phyloP scores from a whole-genome alignment of 768 basidiomycete genomes.

The Boletus rex-veris region DNA sequence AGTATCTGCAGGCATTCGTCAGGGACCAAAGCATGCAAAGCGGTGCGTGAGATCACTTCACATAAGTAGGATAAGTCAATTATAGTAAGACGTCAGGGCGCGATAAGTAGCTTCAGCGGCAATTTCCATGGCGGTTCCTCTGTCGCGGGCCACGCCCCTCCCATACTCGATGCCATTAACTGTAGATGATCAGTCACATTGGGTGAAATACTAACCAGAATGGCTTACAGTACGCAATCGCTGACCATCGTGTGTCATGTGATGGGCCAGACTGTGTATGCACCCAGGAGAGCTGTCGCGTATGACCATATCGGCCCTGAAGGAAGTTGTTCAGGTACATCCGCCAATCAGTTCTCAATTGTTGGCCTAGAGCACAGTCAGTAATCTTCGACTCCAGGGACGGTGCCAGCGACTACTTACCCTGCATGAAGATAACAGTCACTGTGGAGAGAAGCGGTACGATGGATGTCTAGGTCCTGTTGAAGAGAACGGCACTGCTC shows the following conservation, averaged over 20 bases:
- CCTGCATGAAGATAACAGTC: conserved; percentile 9
- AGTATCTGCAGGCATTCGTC: neutral
- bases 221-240: conserved; percentile 25
- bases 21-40: neutral
- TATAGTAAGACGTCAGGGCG: conserved; percentile 22
- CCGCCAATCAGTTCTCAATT: conserved; percentile 21
- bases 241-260: conserved; percentile 24
- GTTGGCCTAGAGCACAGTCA: conserved; percentile 13
- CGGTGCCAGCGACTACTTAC: conserved; percentile 8
- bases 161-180: conserved; percentile 29
- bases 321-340: conserved; percentile 31
- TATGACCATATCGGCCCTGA: conserved; percentile 31
- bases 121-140: conserved; percentile 29
- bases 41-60: neutral
- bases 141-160: conserved; percentile 23
- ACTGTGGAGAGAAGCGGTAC: neutral
- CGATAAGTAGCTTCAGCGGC: conserved; percentile 27
- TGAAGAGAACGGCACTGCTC: conserved; percentile 3
- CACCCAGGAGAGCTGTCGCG: conserved; percentile 24
- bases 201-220: neutral
- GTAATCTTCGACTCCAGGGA: neutral
- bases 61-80: conserved; percentile 7
- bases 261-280: conserved; percentile 19
- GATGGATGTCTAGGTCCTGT: conserved; percentile 4
- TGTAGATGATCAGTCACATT: neutral